These are phyloP conservation scores for Sphaerulina vaccinii DNA, from an alignment of 2,329 filamentous ascomycete genomes.

Conservation along the genomic window DNA sequence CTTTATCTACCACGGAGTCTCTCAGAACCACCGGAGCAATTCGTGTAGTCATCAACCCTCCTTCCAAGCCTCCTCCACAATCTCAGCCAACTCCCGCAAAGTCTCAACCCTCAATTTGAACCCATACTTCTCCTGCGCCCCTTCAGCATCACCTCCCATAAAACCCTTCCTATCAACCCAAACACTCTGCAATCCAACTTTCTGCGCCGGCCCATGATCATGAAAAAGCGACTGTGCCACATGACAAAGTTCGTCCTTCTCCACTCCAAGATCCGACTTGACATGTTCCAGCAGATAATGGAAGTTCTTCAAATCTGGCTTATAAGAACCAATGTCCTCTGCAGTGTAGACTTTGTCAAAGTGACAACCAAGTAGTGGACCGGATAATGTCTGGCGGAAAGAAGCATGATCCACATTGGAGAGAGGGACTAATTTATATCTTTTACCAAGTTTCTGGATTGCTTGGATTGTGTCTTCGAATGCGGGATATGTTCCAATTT, in stretches of 20 bases:
- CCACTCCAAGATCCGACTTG: slow-evolving; percentile 55
- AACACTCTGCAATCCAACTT: slow-evolving; percentile 58
- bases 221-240: slow-evolving; percentile 67
- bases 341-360: slow-evolving; percentile 70
- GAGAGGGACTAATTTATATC: slow-evolving; percentile 60
- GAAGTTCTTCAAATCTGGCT: slow-evolving; percentile 66
- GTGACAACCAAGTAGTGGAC: slow-evolving; percentile 52
- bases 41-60: slow-evolving; percentile 8
- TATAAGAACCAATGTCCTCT: slow-evolving; percentile 69
- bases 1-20: too few species aligned
- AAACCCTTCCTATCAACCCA: slow-evolving; percentile 62
- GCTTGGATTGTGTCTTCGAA: slow-evolving; percentile 59
- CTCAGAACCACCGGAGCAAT: too few species aligned
- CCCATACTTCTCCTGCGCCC: slow-evolving; percentile 42
- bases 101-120: slow-evolving; percentile 63
- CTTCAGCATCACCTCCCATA: slow-evolving; percentile 48
- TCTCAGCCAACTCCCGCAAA: slow-evolving; percentile 60
- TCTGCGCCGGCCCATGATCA: slow-evolving; percentile 65
- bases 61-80: slow-evolving; percentile 46
- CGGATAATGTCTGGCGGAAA: slow-evolving; percentile 50
- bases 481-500: slow-evolving; percentile 55
- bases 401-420: slow-evolving; percentile 59
- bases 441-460: slow-evolving; percentile 49
- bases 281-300: slow-evolving; percentile 60
- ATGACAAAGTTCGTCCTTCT: slow-evolving; percentile 60